Conservation (phyloP, 768 basidiomycete species). For the Cystobasidiopsis lactophilus region DNA sequence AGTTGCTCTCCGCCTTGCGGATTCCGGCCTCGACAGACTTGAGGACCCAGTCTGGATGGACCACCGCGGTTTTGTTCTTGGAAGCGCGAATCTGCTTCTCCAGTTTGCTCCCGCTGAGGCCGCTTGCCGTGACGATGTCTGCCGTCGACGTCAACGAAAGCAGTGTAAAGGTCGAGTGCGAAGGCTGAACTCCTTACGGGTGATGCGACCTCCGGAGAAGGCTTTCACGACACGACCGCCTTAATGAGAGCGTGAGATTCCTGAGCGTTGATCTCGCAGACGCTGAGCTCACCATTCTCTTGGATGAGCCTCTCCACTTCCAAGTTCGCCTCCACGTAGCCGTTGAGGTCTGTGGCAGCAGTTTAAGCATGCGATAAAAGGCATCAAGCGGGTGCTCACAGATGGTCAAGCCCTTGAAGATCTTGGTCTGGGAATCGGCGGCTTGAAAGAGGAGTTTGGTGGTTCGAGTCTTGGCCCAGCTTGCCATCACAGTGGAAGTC, state of each 20-base stretch:
- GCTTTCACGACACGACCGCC: slow-evolving; percentile 4
- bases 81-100: slow-evolving; percentile 4
- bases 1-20: slow-evolving; percentile 4
- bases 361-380: too few relatives aligned
- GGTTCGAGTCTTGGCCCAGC: too few relatives aligned
- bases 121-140: slow-evolving; percentile 2
- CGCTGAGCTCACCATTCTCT: too few relatives aligned
- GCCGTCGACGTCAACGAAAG: not conserved
- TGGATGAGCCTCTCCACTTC: slow-evolving; percentile 6
- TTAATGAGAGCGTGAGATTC: too few relatives aligned
- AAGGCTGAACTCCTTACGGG: not conserved
- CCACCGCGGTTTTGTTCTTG: not conserved
- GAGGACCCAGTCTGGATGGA: slow-evolving; percentile 1
- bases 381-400: too few relatives aligned
- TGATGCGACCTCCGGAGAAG: not conserved
- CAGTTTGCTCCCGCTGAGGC: slow-evolving; percentile 1
- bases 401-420: too few relatives aligned
- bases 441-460: too few relatives aligned
- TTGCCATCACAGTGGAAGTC: too few relatives aligned
- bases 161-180: not conserved
- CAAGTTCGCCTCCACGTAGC: not conserved
- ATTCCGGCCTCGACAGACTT: slow-evolving; percentile 4
- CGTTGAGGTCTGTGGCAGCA: too few relatives aligned
- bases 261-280: too few relatives aligned
- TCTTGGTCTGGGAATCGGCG: too few relatives aligned